A percentile compares a stretch with the other conserved stretches of the same genome.
These are phyloP conservation scores for Pythium vanterpoolii DNA, from an alignment of 352 stramenopile genomes.

Conservation along the genomic window DNA sequence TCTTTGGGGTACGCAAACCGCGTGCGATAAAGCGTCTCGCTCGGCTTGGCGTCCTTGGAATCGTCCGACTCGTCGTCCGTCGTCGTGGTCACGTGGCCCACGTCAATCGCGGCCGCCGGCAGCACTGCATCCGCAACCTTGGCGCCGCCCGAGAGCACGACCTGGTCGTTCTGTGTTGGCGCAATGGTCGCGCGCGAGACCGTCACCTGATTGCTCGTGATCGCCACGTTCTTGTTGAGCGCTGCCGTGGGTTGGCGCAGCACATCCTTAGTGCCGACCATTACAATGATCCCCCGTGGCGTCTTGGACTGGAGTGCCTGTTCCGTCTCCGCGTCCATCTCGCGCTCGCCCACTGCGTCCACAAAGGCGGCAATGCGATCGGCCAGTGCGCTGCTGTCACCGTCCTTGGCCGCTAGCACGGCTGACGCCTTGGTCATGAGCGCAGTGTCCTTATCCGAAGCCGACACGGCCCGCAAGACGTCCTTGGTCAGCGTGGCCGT, in stretches of 20 bases:
- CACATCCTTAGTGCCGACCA: conserved; percentile 25
- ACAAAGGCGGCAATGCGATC: conserved; percentile 25
- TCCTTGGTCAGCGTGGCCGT: conserved; percentile 14
- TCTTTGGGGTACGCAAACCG: conserved; percentile 10
- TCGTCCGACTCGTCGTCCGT: too few species aligned
- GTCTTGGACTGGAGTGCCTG: conserved; percentile 19
- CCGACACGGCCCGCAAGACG: conserved; percentile 25
- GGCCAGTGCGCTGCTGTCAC: conserved; percentile 10
- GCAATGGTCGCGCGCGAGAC: conserved; percentile 9
- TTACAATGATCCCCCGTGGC: not conserved
- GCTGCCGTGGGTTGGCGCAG: conserved; percentile 23
- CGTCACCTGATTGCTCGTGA: conserved; percentile 25
- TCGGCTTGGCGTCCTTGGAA: too few species aligned
- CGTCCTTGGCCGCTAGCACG: conserved; percentile 27
- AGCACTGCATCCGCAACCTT: conserved; percentile 17
- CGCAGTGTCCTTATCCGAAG: conserved; percentile 16
- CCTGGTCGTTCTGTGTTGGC: conserved; percentile 24
- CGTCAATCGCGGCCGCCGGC: conserved; percentile 2
- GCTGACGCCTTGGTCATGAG: conserved; percentile 37
- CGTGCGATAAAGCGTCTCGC: conserved; percentile 2
- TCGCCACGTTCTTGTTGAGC: conserved; percentile 30
- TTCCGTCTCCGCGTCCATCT: conserved; percentile 15
- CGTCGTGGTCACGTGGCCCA: too few species aligned
- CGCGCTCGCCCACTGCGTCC: conserved; percentile 11
- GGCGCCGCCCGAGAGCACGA: conserved; percentile 13